A percentile compares a stretch with the other conserved stretches of the same genome.
These are phyloP conservation scores for Aspergillus sp. DNA, from an alignment of 2,329 filamentous ascomycete species.

Conservation along the genomic window DNA sequence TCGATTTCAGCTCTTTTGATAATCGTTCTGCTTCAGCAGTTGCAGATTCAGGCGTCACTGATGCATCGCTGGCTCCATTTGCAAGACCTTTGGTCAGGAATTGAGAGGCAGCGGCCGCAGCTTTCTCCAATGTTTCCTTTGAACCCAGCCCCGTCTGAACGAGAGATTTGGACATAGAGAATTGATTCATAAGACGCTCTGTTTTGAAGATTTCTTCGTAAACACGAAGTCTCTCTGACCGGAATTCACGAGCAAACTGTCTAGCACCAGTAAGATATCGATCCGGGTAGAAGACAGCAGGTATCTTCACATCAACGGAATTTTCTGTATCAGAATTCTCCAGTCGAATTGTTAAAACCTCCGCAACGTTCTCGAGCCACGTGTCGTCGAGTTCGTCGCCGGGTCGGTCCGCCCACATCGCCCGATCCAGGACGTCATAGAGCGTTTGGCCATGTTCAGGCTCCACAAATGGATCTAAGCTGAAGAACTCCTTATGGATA, in stretches of 20 bases:
- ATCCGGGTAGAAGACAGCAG: constrained; percentile 51
- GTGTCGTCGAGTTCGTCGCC: constrained; percentile 37
- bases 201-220: constrained; percentile 27
- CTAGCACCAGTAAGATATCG: constrained; percentile 52
- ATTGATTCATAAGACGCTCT: constrained; percentile 24
- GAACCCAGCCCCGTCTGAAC: constrained; percentile 18
- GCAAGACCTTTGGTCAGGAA: constrained; percentile 18
- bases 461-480: constrained; percentile 34
- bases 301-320: constrained; percentile 45
- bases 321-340: constrained; percentile 30
- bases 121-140: constrained; percentile 29
- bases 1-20: constrained; percentile 26
- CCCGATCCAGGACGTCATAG: constrained; percentile 49
- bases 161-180: constrained; percentile 17
- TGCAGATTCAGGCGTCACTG: constrained; percentile 13
- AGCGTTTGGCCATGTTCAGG: constrained; percentile 37
- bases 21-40: constrained; percentile 22
- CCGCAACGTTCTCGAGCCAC: constrained; percentile 45
- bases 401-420: constrained; percentile 42
- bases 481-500: constrained; percentile 32
- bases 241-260: constrained; percentile 42
- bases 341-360: constrained; percentile 49
- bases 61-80: constrained; percentile 7
- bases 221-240: constrained; percentile 30
- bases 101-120: constrained; percentile 24